phyloP scores from a whole-genome alignment of 805 yeast genomes.

The Metschnikowia chrysomelidarum region DNA sequence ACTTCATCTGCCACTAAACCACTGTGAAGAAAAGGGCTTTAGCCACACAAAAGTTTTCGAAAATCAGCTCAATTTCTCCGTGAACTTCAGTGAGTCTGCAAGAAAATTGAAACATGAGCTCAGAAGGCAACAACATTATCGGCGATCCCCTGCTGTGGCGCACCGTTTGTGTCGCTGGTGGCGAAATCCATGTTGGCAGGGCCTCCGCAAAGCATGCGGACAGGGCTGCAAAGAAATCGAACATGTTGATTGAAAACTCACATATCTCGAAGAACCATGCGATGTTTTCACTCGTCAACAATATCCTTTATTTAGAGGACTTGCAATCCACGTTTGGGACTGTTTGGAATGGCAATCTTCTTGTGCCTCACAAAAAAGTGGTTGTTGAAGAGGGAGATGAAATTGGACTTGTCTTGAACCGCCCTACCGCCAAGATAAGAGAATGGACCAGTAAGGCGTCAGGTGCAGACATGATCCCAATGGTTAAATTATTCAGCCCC shows the following conservation, averaged over 20 bases:
- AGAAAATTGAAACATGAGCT: conserved; percentile 1
- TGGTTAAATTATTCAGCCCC: conserved; percentile 13
- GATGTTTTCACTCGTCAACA: conserved; percentile 18
- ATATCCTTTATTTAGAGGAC: conserved; percentile 28
- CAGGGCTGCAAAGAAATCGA: conserved; percentile 26
- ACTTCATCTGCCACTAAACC: no score
- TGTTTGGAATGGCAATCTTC: conserved; percentile 25
- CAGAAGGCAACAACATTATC: neutral
- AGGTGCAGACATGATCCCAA: conserved; percentile 4
- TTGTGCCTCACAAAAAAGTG: conserved; percentile 20
- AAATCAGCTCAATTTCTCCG: no score
- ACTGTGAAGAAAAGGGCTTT: no score
- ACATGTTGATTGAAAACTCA: conserved; percentile 31
- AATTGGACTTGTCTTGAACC: conserved; percentile 35
- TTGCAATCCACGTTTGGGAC: conserved; percentile 40
- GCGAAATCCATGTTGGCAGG: conserved; percentile 20
- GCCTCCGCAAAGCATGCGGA: conserved; percentile 31
- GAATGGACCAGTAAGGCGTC: conserved; percentile 5
- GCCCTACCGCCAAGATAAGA: conserved; percentile 23
- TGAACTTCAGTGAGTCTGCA: no score
- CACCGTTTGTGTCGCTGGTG: conserved; percentile 7
- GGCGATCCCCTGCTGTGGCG: conserved; percentile 11
- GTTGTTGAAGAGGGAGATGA: conserved; percentile 23
- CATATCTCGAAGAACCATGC: conserved; percentile 43
- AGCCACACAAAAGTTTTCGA: no score